These are phyloP conservation scores for Nemania sp. DNA, from an alignment of 2,329 filamentous ascomycete species.

Conservation along the genomic window DNA sequence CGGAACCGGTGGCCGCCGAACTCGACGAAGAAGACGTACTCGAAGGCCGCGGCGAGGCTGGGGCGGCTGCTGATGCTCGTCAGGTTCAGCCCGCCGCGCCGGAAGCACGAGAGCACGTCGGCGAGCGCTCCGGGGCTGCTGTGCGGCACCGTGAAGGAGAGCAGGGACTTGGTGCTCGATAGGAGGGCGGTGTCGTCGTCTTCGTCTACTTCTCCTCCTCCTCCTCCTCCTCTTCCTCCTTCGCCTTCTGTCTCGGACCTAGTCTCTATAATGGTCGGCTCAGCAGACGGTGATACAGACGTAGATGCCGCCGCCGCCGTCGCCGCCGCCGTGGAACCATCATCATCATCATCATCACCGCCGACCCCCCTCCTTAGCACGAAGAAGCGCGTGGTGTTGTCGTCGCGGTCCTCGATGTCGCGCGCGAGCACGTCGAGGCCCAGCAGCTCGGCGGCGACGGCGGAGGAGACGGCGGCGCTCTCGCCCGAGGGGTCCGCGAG, in stretches of 20 bases:
- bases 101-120: constrained; percentile 79
- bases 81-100: constrained; percentile 72
- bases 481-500: constrained; percentile 60
- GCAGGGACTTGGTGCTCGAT: constrained; percentile 66
- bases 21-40: constrained; percentile 95
- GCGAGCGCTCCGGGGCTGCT: constrained; percentile 79
- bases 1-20: constrained; percentile 67
- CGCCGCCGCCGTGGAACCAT: too few relatives aligned
- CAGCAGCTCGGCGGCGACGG: constrained; percentile 70
- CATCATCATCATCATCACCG: background rate
- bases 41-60: constrained; percentile 67
- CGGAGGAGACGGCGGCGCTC: constrained; percentile 75
- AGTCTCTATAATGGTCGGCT: too few relatives aligned
- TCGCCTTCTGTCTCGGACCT: background rate
- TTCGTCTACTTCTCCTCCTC: constrained; percentile 10
- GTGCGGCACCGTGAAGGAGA: constrained; percentile 84
- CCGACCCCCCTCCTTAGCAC: constrained; percentile 53
- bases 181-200: constrained; percentile 25
- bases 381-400: constrained; percentile 82
- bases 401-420: constrained; percentile 72
- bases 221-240: background rate
- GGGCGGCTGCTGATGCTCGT: constrained; percentile 91
- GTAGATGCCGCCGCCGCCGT: too few relatives aligned
- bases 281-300: too few relatives aligned
- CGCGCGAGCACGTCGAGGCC: constrained; percentile 70